Base-by-base conservation (phyloP, 176 grass and related monocot genomes). In the Lolium multiflorum region DNA sequence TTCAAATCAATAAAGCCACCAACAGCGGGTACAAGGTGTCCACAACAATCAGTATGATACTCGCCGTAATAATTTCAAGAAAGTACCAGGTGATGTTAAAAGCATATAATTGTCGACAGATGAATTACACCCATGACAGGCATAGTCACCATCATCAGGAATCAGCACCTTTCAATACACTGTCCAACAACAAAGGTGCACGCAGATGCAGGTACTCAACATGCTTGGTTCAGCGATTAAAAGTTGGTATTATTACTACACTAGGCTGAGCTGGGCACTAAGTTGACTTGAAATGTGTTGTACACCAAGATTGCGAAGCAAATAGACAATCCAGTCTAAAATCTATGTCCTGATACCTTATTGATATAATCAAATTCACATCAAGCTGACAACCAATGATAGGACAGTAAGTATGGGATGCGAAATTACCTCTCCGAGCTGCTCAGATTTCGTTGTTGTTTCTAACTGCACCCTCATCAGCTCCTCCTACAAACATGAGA, bases 381-480 rank as follows among this genome's bases (percentile, higher is more conserved):
- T 54, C 28, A 84, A 89, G 28, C 46, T 78, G 9, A 21, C 17
- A 80, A 65, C 48, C 22, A 69, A 0, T 78, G 35, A 90, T 44
- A 81, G 20, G 67, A 81, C 71, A 88, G 14, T 22, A 81, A 60
- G 31, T 18, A 66, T n/a, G 86, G 35, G 87, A 68, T 82, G 78
- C 3, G 74, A 60, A 84, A 59, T 90, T 89, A 99, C 97, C 92
- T 97, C 90, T 80, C 85, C 80, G 50, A 94, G 86, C 84, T 94
- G 85, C 37, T 93, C 88, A 16, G 74, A 82, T 87, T 93, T 93
- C 80, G 78, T 74, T 18, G 89, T 88, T 54, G 94, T 84, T 91
- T 99, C 94, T 72, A 97, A 58, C 72, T 97, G 90, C 74, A 81
- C 80, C 77, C 64, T 99, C 89, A 97, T 90, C 68, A 99, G 82